phyloP scores from a whole-genome alignment of 148 eudicot species.

The Amaranthus palmeri region DNA sequence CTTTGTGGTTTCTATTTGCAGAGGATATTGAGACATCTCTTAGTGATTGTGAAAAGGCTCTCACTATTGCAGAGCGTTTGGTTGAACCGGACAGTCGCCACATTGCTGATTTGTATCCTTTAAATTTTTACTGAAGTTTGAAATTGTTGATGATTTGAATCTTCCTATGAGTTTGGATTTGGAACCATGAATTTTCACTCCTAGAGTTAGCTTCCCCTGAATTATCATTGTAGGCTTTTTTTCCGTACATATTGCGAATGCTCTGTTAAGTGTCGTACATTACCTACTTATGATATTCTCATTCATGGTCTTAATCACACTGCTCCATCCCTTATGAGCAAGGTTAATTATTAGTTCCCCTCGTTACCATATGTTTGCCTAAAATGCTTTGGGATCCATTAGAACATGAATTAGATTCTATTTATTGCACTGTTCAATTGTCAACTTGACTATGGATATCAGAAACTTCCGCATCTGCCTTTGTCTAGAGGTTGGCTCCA shows the following conservation, averaged over 20 bases:
- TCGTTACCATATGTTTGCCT: background rate
- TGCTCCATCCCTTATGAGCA: background rate
- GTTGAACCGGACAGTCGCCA: slow-evolving; percentile 83
- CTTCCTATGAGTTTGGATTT: no score
- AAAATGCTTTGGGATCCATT: background rate
- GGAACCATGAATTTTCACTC: background rate
- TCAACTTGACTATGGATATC: slow-evolving; percentile 45
- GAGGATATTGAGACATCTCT: slow-evolving; percentile 95
- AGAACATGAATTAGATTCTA: background rate
- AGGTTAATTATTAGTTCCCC: background rate
- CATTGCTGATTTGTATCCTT: slow-evolving; percentile 92
- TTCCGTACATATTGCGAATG: background rate
- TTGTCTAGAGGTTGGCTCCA: slow-evolving; percentile 77
- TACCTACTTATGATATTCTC: background rate
- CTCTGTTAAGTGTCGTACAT: background rate
- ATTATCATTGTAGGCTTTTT: background rate
- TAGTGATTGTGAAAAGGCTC: slow-evolving; percentile 80
- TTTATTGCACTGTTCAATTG: background rate
- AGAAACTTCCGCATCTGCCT: slow-evolving; percentile 93
- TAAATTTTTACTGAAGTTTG: background rate
- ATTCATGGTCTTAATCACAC: background rate
- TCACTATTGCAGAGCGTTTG: slow-evolving; percentile 70
- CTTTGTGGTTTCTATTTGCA: slow-evolving; percentile 29
- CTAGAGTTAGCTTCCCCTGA: background rate
- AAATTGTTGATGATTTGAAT: background rate